Percentiles rank a stretch among this genome's conserved stretches.
Conservation (phyloP, 345 rosid genomes). For the Camelina sativa region DNA sequence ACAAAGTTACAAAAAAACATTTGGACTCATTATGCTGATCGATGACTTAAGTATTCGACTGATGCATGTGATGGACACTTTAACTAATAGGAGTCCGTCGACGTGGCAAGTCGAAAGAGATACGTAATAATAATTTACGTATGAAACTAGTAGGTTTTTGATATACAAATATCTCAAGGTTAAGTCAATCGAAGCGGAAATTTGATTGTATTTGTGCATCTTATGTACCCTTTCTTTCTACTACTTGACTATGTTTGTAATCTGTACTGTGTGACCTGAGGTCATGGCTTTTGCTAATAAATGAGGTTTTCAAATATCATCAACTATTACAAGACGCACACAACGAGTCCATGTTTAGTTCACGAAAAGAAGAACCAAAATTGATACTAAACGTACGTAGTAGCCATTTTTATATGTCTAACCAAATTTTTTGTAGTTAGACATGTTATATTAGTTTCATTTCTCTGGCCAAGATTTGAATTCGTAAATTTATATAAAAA, state of each 20-base stretch:
- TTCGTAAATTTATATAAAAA: not conserved
- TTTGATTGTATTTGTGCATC: no score
- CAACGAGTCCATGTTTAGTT: not conserved
- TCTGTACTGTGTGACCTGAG: no score
- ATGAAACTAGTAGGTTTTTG: conserved; percentile 24
- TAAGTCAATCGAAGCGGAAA: no score
- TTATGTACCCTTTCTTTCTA: no score
- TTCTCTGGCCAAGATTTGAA: not conserved
- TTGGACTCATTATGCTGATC: not conserved
- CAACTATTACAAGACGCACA: not conserved
- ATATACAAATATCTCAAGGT: not conserved
- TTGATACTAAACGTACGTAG: not conserved
- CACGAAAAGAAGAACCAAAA: not conserved
- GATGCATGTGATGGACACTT: not conserved
- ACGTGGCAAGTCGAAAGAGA: not conserved
- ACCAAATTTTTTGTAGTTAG: not conserved
- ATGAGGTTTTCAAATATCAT: not conserved
- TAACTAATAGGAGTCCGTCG: not conserved
- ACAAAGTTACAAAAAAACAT: not conserved
- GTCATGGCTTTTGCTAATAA: no score
- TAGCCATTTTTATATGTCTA: not conserved
- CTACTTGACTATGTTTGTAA: no score
- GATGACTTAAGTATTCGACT: not conserved
- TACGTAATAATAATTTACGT: not conserved
- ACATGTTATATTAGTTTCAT: not conserved